phyloP scores from a whole-genome alignment of 2,329 filamentous ascomycete genomes.

The Sporothrix mexicana region DNA sequence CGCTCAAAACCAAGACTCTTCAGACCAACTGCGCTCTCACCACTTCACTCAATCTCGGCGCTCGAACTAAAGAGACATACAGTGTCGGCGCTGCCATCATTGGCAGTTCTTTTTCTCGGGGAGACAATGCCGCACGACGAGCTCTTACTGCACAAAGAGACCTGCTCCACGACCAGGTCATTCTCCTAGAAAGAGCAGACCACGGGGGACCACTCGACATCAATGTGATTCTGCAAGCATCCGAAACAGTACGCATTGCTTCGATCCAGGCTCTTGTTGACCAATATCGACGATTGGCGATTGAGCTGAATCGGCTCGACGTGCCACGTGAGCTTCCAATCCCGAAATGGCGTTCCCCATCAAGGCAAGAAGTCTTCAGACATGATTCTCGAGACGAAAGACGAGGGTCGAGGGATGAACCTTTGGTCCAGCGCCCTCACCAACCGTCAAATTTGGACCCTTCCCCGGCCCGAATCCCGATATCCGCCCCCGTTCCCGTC shows the following conservation, averaged over 20 bases:
- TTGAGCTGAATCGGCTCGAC: slow-evolving; percentile 38
- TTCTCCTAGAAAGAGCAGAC: slow-evolving; percentile 38
- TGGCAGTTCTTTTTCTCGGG: slow-evolving; percentile 45
- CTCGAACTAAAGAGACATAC: slow-evolving; percentile 45
- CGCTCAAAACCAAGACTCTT: slow-evolving; percentile 8
- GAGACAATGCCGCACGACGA: slow-evolving; percentile 47
- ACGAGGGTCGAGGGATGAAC: not conserved
- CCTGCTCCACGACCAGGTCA: slow-evolving; percentile 43
- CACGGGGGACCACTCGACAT: slow-evolving; percentile 44
- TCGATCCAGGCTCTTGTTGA: slow-evolving; percentile 45
- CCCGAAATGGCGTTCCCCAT: slow-evolving; percentile 31
- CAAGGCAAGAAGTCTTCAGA: not conserved
- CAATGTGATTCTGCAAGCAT: slow-evolving; percentile 44
- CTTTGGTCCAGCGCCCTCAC: not conserved
- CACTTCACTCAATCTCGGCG: slow-evolving; percentile 46
- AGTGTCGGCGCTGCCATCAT: slow-evolving; percentile 45
- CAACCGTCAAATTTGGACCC: not conserved
- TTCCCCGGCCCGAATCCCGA: not conserved
- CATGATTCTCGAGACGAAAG: not conserved
- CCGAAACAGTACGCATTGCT: slow-evolving; percentile 45
- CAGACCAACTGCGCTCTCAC: slow-evolving; percentile 43
- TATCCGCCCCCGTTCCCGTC: slow-evolving; percentile 33
- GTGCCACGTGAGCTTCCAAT: slow-evolving; percentile 43
- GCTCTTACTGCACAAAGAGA: slow-evolving; percentile 42
- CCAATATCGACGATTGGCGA: slow-evolving; percentile 47